phyloP scores from a whole-genome alignment of 2,329 filamentous ascomycete genomes.

The Aureobasidium sp. region DNA sequence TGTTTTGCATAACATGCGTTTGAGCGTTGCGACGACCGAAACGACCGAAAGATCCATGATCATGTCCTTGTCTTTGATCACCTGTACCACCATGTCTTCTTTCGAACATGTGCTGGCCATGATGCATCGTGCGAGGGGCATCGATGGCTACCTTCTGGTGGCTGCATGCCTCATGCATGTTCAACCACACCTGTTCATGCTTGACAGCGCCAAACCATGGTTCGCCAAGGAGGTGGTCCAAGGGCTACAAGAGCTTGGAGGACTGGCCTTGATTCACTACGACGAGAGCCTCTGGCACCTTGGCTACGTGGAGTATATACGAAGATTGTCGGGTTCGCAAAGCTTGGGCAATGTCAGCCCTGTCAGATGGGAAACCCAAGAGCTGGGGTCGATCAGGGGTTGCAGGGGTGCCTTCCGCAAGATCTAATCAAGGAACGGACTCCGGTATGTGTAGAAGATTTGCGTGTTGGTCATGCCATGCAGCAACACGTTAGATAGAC shows the following conservation, averaged over 20 bases:
- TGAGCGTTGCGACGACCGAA: not conserved
- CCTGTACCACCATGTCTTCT: not conserved
- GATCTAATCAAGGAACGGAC: constrained; percentile 3
- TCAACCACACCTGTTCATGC: not conserved
- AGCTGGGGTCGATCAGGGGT: constrained; percentile 1
- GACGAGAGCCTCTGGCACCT: not conserved
- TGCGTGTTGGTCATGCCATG: not conserved
- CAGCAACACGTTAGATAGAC: not conserved
- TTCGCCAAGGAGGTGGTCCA: not conserved
- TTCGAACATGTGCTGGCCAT: not conserved
- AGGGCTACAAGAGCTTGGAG: not conserved
- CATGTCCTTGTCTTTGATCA: not conserved
- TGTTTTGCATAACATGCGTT: not conserved
- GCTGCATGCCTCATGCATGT: not conserved
- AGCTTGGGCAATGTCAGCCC: constrained; percentile 4
- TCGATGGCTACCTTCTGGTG: not conserved
- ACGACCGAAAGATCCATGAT: not conserved
- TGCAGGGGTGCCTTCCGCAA: not conserved
- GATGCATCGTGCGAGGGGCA: not conserved
- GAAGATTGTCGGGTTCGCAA: not conserved
- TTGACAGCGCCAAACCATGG: not conserved
- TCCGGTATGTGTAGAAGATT: not conserved
- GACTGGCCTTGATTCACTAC: not conserved
- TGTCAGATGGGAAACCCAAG: not conserved
- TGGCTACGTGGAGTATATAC: not conserved